These are phyloP conservation scores for Fusarium poae DNA, from an alignment of 2,329 filamentous ascomycete genomes.

Conservation along the genomic window DNA sequence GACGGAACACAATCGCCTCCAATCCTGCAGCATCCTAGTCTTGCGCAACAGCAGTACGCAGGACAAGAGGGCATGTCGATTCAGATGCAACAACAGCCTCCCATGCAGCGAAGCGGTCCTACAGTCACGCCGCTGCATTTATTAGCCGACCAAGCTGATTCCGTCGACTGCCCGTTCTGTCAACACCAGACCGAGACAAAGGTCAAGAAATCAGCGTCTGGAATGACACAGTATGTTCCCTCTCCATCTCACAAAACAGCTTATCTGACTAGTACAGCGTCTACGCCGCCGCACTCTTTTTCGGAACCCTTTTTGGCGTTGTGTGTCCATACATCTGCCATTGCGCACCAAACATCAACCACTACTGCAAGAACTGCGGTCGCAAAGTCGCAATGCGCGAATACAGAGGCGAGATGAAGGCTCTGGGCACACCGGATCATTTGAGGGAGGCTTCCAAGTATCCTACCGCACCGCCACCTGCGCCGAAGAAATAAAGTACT, in stretches of 20 bases:
- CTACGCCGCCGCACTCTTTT: constrained; percentile 40
- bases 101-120: not conserved
- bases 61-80: constrained; percentile 34
- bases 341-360: constrained; percentile 43
- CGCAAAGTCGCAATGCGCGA: constrained; percentile 45
- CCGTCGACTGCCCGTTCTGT: constrained; percentile 48
- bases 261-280: constrained; percentile 14
- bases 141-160: constrained; percentile 44
- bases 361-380: constrained; percentile 46
- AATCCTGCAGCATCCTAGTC: constrained; percentile 34
- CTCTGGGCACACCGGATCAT: constrained; percentile 47
- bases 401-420: constrained; percentile 33
- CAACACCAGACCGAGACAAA: constrained; percentile 38
- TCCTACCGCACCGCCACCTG: constrained; percentile 18
- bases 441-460: constrained; percentile 45
- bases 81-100: not conserved
- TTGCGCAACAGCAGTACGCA: constrained; percentile 33
- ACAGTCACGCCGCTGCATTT: constrained; percentile 49
- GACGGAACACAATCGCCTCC: constrained; percentile 35
- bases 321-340: constrained; percentile 43
- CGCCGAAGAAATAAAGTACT: constrained; percentile 11
- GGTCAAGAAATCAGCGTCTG: constrained; percentile 42
- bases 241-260: too few relatives aligned
- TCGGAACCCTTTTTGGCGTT: constrained; percentile 44
- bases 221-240: constrained; percentile 44